Evolutionary conservation across 257 asterid species (phyloP), one percentile per base, ranked within the genome.

Genomic region (Thymus mandschuricus): DNA sequence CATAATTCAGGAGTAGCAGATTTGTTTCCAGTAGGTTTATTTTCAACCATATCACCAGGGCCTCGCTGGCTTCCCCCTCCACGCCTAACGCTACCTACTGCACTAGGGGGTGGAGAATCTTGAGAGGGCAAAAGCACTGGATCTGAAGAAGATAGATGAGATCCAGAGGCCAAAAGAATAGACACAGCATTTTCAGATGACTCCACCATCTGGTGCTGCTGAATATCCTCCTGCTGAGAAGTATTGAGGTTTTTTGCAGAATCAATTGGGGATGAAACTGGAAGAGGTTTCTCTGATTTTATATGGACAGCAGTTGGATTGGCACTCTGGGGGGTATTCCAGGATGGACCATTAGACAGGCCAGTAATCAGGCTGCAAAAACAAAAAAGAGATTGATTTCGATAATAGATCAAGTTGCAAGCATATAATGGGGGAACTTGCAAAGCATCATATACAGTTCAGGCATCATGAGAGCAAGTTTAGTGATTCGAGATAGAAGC

Each of bases 301-400:
- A 73, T 70, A 60, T 65, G 40, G 69, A 62, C 73, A 76, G 80
- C 75, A 71, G 66, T 58, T 74, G 72, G 63, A 76, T 38, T 74
- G 68, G 78, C 13, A 70, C 84, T 81, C 79, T 76, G 83, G 62
- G 84, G 70, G 65, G 79, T 76, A 62, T 74, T 64, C 71, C 60
- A 77, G 74, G 86, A 69, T 75, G 86, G 87, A 72, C 84, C 88
- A 75, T 82, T 81, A 66, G 85, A 76, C 15, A 78, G 62, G 30
- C 77, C 78, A 78, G 75, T 75, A 70, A 52, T 64, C 70, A 81
- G 71, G 78, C 97, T 93, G 94, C 80, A 85, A 82, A 75, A 66
- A 74, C 68, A 79, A 70, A 55, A 21, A 59, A 66, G 70, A 78
- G 46, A 76, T 74, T 10, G 54, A 50, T 52, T 44, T 59, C 70